These are phyloP conservation scores for Solanum tacnaense DNA, from an alignment of 257 asterid species.

Conservation along the genomic window DNA sequence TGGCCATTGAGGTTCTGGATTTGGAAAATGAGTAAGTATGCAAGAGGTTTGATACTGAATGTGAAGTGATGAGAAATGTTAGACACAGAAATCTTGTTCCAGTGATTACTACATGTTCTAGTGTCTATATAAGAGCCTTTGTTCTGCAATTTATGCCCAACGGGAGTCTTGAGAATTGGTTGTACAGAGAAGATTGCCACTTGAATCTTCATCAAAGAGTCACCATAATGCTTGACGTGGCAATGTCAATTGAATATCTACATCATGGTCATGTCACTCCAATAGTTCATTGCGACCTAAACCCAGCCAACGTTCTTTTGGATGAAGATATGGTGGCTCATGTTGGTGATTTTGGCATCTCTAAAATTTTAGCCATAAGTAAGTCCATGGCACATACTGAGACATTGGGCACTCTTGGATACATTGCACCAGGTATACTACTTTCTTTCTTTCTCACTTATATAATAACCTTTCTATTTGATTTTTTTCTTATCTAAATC, in stretches of 20 bases:
- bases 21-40: constrained; percentile 2
- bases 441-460: background rate
- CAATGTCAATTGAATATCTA: constrained; percentile 24
- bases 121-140: constrained; percentile 7
- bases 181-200: background rate
- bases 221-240: constrained; percentile 17
- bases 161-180: constrained; percentile 18
- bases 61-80: constrained; percentile 15
- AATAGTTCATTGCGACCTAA: constrained; percentile 25
- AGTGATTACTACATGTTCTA: constrained; percentile 19
- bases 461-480: background rate
- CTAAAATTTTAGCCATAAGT: constrained; percentile 9
- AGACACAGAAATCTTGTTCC: constrained; percentile 25
- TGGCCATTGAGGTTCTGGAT: constrained; percentile 22
- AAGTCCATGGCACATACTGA: constrained; percentile 1
- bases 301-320: constrained; percentile 22
- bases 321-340: constrained; percentile 14
- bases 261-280: constrained; percentile 17
- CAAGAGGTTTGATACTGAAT: constrained; percentile 18
- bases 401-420: constrained; percentile 26
- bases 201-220: constrained; percentile 12
- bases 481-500: background rate
- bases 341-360: constrained; percentile 21
- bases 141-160: constrained; percentile 26
- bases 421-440: constrained; percentile 26